Evolutionary conservation across 1,284 basidiomycete species (phyloP), one percentile per base, ranked within the genome.

Genomic region (Heterobasidion annosum): DNA sequence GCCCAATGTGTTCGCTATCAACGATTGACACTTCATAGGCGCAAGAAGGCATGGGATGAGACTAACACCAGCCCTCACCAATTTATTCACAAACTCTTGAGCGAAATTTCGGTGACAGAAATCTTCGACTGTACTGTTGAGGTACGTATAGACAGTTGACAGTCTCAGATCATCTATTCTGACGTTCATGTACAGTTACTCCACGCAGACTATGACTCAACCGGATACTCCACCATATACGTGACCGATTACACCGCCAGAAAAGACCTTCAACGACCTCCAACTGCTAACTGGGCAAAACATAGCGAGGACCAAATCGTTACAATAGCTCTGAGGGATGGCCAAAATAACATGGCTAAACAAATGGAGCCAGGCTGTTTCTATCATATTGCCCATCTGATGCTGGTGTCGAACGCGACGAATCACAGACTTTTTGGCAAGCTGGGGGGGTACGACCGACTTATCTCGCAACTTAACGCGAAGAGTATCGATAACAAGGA

Each of bases 231-330:
- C 0, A 73, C 63, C 52, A 64, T 85, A 34, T 83, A 77, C 61
- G 77, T 84, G 19, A 87, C 85, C 8, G 86, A 89, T 64, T 88
- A 86, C 62, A 84, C 83, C 1, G 63, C 68, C 6, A 76, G 82
- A 53, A 57, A 70, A 7, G 67, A 76, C 50, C 69, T 85, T 33
- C 62, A 68, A 18, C 50, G 59, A 2, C 35, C 50, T 0, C 56
- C 58, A 1, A 57, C 54, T 34, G 62, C 67, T 44, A 56, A 62
- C 16, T 77, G 78, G 75, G 65, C 70, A 6, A 56, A 55, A 16
- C 67, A 68, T 34, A 70, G 82, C 7, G 66, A 74, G 42, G 73
- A 75, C n/a, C 68, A 69, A n/a, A 69, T 86, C 37, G 63, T 86
- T 55, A 79, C 74, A 54, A 73, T 89, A 45, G 65, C 67, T 10